Conservation (phyloP, 257 asterid species). For the Petunia secreta region DNA sequence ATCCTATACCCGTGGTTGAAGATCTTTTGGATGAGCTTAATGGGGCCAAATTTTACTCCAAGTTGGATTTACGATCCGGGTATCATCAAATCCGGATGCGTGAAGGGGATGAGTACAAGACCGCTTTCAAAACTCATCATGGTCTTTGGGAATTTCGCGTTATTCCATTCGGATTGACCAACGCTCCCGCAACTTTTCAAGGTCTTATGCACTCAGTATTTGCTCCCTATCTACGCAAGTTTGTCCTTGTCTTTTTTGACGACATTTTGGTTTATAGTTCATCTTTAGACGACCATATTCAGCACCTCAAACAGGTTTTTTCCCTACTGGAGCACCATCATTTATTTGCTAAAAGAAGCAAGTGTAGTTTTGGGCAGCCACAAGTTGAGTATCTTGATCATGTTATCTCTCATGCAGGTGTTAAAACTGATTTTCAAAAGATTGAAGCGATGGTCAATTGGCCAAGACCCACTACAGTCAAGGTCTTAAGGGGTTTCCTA, state of each 20-base stretch:
- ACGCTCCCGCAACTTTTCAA: background rate
- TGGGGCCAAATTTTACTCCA: no score
- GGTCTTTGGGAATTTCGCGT: no score
- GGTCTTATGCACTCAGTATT: background rate
- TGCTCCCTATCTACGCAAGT: no score
- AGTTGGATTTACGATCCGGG: no score
- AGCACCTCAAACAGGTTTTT: no score
- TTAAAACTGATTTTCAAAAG: background rate
- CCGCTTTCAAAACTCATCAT: no score
- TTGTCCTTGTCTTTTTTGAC: background rate
- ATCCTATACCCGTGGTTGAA: no score
- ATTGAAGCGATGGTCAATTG: background rate
- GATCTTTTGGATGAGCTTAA: no score
- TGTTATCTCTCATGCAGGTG: background rate
- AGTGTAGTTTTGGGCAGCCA: background rate
- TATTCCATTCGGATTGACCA: background rate
- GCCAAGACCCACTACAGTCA: background rate
- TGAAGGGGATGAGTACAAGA: no score
- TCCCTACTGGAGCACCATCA: background rate
- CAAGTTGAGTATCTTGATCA: slow-evolving; percentile 10
- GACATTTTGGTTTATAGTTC: slow-evolving; percentile 15
- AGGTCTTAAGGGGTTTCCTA: background rate
- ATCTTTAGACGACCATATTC: background rate
- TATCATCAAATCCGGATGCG: no score
- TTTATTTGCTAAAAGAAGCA: background rate